phyloP scores from a whole-genome alignment of 2,329 filamentous ascomycete species.

The Aspergillus sergii region DNA sequence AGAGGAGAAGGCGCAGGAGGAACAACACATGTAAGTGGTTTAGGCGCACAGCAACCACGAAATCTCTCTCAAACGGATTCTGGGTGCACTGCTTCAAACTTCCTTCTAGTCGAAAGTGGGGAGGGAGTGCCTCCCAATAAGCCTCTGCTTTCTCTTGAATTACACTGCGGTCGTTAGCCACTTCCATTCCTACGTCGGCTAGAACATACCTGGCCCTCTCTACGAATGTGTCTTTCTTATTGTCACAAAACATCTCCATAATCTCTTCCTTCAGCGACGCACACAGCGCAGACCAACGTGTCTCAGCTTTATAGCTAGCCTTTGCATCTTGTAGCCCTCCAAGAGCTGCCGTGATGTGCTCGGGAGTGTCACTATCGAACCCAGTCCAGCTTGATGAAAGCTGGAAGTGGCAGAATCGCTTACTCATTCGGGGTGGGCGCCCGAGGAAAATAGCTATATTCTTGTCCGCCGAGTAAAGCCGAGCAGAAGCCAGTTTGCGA shows the following conservation, averaged over 20 bases:
- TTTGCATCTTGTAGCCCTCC: conserved; percentile 20
- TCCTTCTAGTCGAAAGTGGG: conserved; percentile 25
- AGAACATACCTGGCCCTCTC: conserved; percentile 19
- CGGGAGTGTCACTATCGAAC: background rate
- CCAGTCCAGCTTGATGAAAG: background rate
- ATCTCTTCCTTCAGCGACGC: conserved; percentile 31
- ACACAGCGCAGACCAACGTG: conserved; percentile 31
- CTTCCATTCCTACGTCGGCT: background rate
- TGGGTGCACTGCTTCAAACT: conserved; percentile 24
- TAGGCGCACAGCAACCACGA: conserved; percentile 27
- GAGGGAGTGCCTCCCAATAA: conserved; percentile 25
- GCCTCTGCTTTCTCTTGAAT: conserved; percentile 25
- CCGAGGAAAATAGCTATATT: conserved; percentile 53
- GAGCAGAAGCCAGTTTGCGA: conserved; percentile 43
- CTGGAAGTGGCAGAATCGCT: conserved; percentile 44
- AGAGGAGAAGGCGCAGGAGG: conserved; percentile 25
- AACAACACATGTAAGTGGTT: conserved; percentile 34
- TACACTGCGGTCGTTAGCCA: conserved; percentile 21
- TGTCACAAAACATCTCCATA: conserved; percentile 30
- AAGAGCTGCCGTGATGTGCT: background rate
- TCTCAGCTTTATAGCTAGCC: conserved; percentile 28
- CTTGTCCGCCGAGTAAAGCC: conserved; percentile 51
- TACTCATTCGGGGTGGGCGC: conserved; percentile 48
- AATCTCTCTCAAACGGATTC: conserved; percentile 29
- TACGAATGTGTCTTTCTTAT: conserved; percentile 22